phyloP scores from a whole-genome alignment of 495 filamentous ascomycete genomes.

The Penicillium maclennaniae region DNA sequence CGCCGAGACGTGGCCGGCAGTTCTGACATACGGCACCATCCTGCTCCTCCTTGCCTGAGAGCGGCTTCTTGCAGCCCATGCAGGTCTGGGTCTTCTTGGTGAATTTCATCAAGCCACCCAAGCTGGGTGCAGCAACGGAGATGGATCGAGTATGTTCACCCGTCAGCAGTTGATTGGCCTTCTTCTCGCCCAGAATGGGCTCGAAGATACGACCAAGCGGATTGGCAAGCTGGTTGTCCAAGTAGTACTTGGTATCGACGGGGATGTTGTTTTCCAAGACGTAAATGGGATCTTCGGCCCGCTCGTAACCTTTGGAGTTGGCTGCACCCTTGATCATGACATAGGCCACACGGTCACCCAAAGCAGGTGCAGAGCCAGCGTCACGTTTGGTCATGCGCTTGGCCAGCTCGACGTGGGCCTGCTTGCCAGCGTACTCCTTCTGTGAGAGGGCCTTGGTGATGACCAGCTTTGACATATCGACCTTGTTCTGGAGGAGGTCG shows the following conservation, averaged over 20 bases:
- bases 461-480: slow-evolving; percentile 98
- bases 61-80: slow-evolving; percentile 97
- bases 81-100: slow-evolving; percentile 95
- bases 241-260: slow-evolving; percentile 98
- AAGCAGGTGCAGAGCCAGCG: slow-evolving; percentile 84
- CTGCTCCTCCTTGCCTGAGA: slow-evolving; percentile 71
- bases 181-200: slow-evolving; percentile 89
- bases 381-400: slow-evolving; percentile 96
- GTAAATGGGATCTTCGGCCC: slow-evolving; percentile 92
- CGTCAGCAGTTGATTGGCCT: slow-evolving; percentile 72
- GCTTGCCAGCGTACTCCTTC: slow-evolving; percentile 74
- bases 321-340: slow-evolving; percentile 92
- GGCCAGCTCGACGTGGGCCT: slow-evolving; percentile 92
- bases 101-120: slow-evolving; percentile 97
- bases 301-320: slow-evolving; percentile 89
- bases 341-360: slow-evolving; percentile 96
- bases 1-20: slow-evolving; percentile 78
- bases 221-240: slow-evolving; percentile 96
- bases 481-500: slow-evolving; percentile 91
- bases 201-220: slow-evolving; percentile 95
- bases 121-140: slow-evolving; percentile 79
- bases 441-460: slow-evolving; percentile 97
- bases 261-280: slow-evolving; percentile 97
- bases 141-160: slow-evolving; percentile 93
- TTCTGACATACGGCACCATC: slow-evolving; percentile 84